These are phyloP conservation scores for Solanum raphanifolium DNA, from an alignment of 257 asterid species.

Conservation along the genomic window DNA sequence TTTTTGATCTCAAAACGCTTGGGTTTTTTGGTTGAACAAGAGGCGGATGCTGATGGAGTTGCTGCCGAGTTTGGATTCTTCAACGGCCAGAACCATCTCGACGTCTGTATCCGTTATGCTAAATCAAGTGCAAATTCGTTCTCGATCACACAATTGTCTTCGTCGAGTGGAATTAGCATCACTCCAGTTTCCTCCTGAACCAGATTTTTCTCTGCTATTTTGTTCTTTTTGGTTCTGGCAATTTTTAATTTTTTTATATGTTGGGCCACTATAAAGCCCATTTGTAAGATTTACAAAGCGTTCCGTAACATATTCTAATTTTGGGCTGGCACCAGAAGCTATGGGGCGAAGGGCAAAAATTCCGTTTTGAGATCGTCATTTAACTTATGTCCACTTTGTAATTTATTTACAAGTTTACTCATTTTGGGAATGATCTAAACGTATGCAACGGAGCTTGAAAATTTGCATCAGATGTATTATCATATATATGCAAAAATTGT, in stretches of 20 bases:
- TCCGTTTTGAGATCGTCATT: not conserved
- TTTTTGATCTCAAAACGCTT: slow-evolving; percentile 74
- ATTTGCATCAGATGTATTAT: not conserved
- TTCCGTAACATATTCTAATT: not conserved
- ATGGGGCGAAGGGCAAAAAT: not conserved
- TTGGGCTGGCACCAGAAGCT: not conserved
- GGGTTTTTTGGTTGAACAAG: slow-evolving; percentile 44
- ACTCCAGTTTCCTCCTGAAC: not conserved
- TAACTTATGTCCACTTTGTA: not conserved
- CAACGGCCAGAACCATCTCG: slow-evolving; percentile 58
- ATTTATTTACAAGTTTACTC: not conserved
- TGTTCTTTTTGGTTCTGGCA: not conserved
- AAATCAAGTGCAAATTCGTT: not conserved
- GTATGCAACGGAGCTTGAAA: not conserved
- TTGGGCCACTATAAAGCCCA: not conserved
- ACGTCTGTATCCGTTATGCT: slow-evolving; percentile 55
- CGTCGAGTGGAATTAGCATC: not conserved
- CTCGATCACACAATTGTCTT: not conserved
- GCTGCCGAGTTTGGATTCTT: slow-evolving; percentile 48
- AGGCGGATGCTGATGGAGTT: slow-evolving; percentile 15
- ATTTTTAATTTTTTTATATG: no score
- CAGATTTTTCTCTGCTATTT: no score
- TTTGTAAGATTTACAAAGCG: no score
- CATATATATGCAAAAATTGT: not conserved
- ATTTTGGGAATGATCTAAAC: not conserved